phyloP scores from a whole-genome alignment of 2,329 filamentous ascomycete genomes.

The Sporothrix schenckii region DNA sequence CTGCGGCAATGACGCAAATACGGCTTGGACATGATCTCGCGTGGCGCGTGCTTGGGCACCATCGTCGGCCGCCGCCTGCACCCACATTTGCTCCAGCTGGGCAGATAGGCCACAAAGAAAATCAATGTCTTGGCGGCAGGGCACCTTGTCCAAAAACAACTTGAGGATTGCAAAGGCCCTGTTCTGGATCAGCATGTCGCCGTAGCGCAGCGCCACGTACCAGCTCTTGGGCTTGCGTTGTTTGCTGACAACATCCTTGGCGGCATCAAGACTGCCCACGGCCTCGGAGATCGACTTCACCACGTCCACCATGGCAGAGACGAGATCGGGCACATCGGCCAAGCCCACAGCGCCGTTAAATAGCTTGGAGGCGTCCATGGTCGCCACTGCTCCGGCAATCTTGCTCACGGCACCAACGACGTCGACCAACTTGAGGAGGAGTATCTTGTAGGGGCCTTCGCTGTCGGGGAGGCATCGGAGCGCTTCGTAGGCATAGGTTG shows the following conservation, averaged over 20 bases:
- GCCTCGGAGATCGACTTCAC: neutral
- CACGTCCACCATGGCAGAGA: neutral
- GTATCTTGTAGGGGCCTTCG: neutral
- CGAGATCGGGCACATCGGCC: neutral
- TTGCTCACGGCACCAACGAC: neutral
- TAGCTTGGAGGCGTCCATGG: conserved; percentile 4
- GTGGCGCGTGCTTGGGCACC: neutral
- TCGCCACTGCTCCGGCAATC: neutral
- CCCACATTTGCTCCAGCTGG: neutral
- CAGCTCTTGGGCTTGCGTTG: neutral
- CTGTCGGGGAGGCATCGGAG: neutral
- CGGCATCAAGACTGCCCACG: neutral
- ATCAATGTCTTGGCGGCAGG: neutral
- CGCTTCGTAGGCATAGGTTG: conserved; percentile 3
- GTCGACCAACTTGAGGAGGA: neutral
- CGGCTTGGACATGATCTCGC: neutral
- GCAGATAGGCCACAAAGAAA: conserved; percentile 3
- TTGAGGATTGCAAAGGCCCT: neutral
- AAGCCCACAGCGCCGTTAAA: neutral
- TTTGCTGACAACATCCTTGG: no score
- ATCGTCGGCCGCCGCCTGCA: neutral
- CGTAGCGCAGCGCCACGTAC: conserved; percentile 3
- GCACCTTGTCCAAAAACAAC: neutral
- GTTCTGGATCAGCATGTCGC: conserved; percentile 11
- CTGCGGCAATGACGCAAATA: neutral